A percentile compares a stretch with the other conserved stretches of the same genome.
These are phyloP conservation scores for Ammopiptanthus mongolicus DNA, from an alignment of 306 rosid genomes.

Conservation along the genomic window DNA sequence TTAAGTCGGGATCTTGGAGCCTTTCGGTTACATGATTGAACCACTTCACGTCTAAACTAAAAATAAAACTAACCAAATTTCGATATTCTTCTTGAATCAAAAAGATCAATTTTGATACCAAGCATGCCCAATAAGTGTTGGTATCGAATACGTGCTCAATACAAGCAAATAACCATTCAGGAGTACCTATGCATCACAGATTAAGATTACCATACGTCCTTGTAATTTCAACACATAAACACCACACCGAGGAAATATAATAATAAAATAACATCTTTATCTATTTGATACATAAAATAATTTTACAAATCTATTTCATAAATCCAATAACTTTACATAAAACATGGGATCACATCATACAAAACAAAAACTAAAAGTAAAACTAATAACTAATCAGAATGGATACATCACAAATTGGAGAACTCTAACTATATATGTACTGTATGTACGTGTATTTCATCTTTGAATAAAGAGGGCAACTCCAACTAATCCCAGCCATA, in stretches of 20 bases:
- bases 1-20: no score
- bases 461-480: slow-evolving; percentile 71
- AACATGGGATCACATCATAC: slow-evolving; percentile 23
- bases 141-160: no score
- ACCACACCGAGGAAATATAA: background rate
- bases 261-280: background rate
- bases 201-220: background rate
- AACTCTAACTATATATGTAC: slow-evolving; percentile 3
- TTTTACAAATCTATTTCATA: background rate
- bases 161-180: no score
- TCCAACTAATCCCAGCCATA: slow-evolving; percentile 94
- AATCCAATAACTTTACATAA: slow-evolving; percentile 21
- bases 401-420: slow-evolving; percentile 27
- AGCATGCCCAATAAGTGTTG: no score
- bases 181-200: no score
- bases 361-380: slow-evolving; percentile 10
- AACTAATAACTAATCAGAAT: slow-evolving; percentile 1
- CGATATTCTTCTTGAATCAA: no score
- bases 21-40: no score
- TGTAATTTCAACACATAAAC: background rate
- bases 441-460: slow-evolving; percentile 32
- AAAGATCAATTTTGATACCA: no score
- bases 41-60: no score
- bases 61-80: no score
- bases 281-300: background rate